A percentile compares a stretch with the other conserved stretches of the same genome.
phyloP scores from a whole-genome alignment of 176 grass and related monocot genomes.

The Avena eriantha region DNA sequence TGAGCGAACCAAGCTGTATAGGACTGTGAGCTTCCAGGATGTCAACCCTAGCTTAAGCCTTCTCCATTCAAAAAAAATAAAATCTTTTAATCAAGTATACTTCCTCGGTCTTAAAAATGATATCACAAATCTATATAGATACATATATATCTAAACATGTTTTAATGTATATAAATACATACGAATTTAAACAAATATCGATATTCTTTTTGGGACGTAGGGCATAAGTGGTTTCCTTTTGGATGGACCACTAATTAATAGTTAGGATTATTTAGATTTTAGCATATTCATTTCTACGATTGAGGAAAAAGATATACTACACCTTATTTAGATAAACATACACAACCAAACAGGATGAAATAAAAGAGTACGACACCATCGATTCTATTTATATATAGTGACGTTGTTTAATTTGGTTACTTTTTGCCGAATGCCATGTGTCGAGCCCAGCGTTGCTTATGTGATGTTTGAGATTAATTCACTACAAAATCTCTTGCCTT shows the following conservation, averaged over 20 bases:
- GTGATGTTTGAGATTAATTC: too few relatives aligned
- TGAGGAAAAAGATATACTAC: not conserved
- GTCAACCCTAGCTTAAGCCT: not conserved
- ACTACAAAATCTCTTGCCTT: not conserved
- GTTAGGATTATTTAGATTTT: not conserved
- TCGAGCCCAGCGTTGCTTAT: too few relatives aligned
- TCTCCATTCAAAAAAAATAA: not conserved
- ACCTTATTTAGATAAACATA: not conserved
- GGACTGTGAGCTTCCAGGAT: not conserved
- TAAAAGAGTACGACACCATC: not conserved
- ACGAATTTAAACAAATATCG: too few relatives aligned
- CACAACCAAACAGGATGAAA: not conserved
- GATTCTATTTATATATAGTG: too few relatives aligned
- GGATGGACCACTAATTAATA: not conserved
- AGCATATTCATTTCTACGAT: not conserved
- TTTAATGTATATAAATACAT: too few relatives aligned
- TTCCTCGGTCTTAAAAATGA: too few relatives aligned
- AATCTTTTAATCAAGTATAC: too few relatives aligned
- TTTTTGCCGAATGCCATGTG: too few relatives aligned
- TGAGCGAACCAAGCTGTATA: not conserved
- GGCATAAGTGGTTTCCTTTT: not conserved
- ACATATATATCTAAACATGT: too few relatives aligned
- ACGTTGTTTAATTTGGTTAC: too few relatives aligned
- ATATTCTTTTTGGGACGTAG: too few relatives aligned
- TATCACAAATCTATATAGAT: too few relatives aligned